Evolutionary conservation across 805 yeast species (phyloP).

Genomic region (Sungouiella thailandica): DNA sequence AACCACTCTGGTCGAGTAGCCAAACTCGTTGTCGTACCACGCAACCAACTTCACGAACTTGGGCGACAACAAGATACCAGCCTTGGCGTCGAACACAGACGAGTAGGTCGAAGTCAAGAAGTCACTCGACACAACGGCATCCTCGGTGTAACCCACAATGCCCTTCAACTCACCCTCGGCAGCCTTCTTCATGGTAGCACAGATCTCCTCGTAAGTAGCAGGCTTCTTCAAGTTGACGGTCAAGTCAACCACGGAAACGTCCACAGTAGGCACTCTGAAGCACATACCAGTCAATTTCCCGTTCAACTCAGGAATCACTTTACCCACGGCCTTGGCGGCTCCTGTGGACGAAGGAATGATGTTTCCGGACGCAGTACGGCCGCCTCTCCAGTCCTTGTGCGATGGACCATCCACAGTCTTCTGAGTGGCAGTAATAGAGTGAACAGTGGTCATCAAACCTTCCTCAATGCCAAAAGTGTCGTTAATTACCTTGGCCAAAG

Average conservation of each 20-base stretch:
- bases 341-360: constrained; percentile 34
- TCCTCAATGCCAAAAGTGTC: constrained; percentile 32
- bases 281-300: constrained; percentile 35
- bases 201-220: constrained; percentile 30
- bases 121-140: constrained; percentile 32
- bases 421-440: constrained; percentile 35
- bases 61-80: constrained; percentile 33
- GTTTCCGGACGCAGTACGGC: constrained; percentile 34
- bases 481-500: constrained; percentile 33
- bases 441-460: constrained; percentile 35
- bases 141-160: constrained; percentile 32
- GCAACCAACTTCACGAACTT: constrained; percentile 32
- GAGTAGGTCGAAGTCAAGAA: constrained; percentile 27
- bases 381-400: constrained; percentile 38
- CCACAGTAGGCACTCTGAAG: constrained; percentile 33
- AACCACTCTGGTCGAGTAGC: constrained; percentile 34
- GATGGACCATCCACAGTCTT: constrained; percentile 36
- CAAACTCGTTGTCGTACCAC: constrained; percentile 35
- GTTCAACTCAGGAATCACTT: constrained; percentile 33
- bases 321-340: constrained; percentile 36
- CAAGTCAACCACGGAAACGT: constrained; percentile 33
- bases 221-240: constrained; percentile 28
- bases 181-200: constrained; percentile 27
- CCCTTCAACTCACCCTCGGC: constrained; percentile 31
- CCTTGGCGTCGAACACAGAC: constrained; percentile 29